Percentiles rank a stretch among this genome's conserved stretches.
These are phyloP conservation scores for Fusarium sp. DNA, from an alignment of 2,329 filamentous ascomycete genomes.

Conservation along the genomic window DNA sequence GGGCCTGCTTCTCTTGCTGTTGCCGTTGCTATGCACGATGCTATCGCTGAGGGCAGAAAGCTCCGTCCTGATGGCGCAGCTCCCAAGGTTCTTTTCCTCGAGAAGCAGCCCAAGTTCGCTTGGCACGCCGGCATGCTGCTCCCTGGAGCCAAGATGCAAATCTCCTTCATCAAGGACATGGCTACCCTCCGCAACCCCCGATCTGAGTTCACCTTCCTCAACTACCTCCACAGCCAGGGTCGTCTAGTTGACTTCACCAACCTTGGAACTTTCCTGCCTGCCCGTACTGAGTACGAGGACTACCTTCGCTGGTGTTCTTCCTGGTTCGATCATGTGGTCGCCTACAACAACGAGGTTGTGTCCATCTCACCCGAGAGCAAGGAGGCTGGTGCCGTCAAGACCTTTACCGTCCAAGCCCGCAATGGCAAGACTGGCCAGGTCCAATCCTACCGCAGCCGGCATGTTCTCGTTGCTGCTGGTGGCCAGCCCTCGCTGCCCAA, in stretches of 20 bases:
- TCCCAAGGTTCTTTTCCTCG: conserved; percentile 86
- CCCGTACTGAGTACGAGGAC: conserved; percentile 90
- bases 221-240: conserved; percentile 85
- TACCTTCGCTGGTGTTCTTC: conserved; percentile 93
- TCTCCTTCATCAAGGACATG: conserved; percentile 96
- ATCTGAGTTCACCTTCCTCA: conserved; percentile 93
- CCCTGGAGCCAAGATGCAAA: conserved; percentile 95
- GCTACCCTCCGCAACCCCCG: conserved; percentile 88
- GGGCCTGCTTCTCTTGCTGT: conserved; percentile 91
- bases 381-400: conserved; percentile 64
- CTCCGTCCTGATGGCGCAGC: conserved; percentile 55
- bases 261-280: conserved; percentile 86
- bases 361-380: conserved; percentile 72
- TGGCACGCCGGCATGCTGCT: conserved; percentile 98
- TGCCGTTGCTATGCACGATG: conserved; percentile 87
- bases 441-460: conserved; percentile 67
- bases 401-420: conserved; percentile 75
- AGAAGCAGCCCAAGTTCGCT: conserved; percentile 83
- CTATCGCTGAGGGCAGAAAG: conserved; percentile 64
- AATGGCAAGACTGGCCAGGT: conserved; percentile 67
- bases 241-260: conserved; percentile 94
- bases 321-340: conserved; percentile 78
- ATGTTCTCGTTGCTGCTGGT: conserved; percentile 71
- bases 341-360: conserved; percentile 82
- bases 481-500: conserved; percentile 76